Conservation (phyloP, 257 asterid genomes). For the Solanum medicagineum region DNA sequence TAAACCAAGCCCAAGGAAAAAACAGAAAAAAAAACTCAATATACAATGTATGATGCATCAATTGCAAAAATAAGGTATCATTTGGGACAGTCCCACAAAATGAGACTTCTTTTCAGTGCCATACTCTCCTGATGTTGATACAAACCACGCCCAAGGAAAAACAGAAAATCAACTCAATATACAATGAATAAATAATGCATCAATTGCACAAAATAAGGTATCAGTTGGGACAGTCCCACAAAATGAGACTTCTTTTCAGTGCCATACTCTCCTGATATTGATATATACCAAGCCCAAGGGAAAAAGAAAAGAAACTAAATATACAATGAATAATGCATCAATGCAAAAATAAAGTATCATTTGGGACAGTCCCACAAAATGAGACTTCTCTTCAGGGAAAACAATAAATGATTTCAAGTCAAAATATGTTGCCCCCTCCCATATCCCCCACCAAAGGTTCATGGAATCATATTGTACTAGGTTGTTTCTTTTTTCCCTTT, state of each 20-base stretch:
- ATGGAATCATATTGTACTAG: background rate
- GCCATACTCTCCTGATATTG: no score
- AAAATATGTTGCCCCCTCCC: background rate
- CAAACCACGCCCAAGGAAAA: background rate
- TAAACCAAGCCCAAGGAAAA: background rate
- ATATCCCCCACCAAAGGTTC: background rate
- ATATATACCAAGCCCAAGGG: no score
- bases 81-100: background rate
- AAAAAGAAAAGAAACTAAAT: background rate
- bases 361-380: background rate
- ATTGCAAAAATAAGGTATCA: background rate
- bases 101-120: constrained; percentile 18
- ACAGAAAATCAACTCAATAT: background rate
- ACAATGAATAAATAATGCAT: background rate
- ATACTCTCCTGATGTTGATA: constrained; percentile 42
- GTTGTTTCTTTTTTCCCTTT: background rate
- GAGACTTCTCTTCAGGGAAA: background rate
- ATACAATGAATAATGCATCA: background rate
- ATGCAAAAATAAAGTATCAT: background rate
- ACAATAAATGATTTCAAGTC: background rate
- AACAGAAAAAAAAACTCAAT: background rate
- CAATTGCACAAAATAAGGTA: background rate
- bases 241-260: background rate
- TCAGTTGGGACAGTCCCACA: background rate
- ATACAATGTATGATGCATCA: background rate